phyloP scores from a whole-genome alignment of 1,139 yeast genomes.

The Kodamaea ohmeri region DNA sequence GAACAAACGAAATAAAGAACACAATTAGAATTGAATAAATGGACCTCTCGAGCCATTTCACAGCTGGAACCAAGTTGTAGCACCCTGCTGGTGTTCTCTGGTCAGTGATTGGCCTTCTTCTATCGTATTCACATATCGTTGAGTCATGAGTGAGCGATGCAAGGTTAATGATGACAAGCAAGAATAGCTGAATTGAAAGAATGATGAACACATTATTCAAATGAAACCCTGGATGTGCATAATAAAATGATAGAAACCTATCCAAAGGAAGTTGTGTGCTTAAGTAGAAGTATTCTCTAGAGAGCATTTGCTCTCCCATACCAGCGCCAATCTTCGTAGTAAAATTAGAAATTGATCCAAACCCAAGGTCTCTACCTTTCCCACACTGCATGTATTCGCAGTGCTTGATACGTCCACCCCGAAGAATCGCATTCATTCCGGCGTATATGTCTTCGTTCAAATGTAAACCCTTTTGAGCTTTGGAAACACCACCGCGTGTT shows the following conservation, averaged over 20 bases:
- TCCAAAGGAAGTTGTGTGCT: constrained; percentile 51
- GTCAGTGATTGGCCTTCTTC: constrained; percentile 46
- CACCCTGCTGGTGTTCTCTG: constrained; percentile 46
- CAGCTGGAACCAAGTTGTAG: constrained; percentile 46
- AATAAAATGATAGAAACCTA: constrained; percentile 50
- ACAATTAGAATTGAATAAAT: constrained; percentile 49
- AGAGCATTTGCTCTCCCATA: constrained; percentile 57
- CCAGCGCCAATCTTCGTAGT: constrained; percentile 59
- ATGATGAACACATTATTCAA: constrained; percentile 51
- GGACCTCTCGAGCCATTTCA: constrained; percentile 50
- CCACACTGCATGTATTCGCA: constrained; percentile 60
- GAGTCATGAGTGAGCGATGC: constrained; percentile 48
- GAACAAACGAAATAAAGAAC: constrained; percentile 49
- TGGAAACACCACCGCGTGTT: constrained; percentile 55
- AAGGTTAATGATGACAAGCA: constrained; percentile 45
- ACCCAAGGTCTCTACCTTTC: constrained; percentile 55
- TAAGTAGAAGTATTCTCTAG: constrained; percentile 51
- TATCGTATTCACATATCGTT: constrained; percentile 46
- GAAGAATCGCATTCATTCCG: constrained; percentile 50
- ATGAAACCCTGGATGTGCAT: constrained; percentile 59
- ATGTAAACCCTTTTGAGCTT: constrained; percentile 55
- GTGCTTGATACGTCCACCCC: constrained; percentile 56
- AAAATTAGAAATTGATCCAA: constrained; percentile 52
- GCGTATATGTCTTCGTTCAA: constrained; percentile 57
- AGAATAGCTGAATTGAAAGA: constrained; percentile 45